Evolutionary conservation across 495 filamentous ascomycete species (phyloP), one percentile per base, ranked within the genome.

Genomic region (Oidiodendron maius): DNA sequence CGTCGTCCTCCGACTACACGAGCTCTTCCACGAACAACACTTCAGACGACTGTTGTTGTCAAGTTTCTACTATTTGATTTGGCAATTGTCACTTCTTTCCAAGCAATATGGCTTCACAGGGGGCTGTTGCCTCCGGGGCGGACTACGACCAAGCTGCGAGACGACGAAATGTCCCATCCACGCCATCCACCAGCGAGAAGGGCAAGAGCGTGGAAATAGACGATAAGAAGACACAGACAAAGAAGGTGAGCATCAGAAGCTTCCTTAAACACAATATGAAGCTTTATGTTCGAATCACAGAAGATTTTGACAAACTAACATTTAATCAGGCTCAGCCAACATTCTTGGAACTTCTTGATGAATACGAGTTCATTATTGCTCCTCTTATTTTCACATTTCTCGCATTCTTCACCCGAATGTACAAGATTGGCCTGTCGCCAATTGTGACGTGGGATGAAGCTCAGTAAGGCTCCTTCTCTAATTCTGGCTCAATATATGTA

Each of bases 381-480:
- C 93, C 94, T 30, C 61, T 96, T 46, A 62, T 98, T 54, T 89
- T 98, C 67, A 98, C 93, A 20, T 69, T 78, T 32, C 69, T 96
- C 24, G 81, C 94, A 40, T 83, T 96, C 71, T 96, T 96, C 72
- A 98, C 94, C 41, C 83, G 93, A 50, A 74, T 96, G 70, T 97
- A 87, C 67, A 94, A 86, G 69, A 97, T 98, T 65, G 93, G 93
- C 44, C 75, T 91, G 48, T 97, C 93, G 43, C 78, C 86, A 51
- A 96, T 98, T 61, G 93, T 98, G 26, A 98, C 93, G 26, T 98
- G 93, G 93, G 93, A 98, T 68, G 90, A 96, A 77, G 90, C 90
- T 47, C 90, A 96, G 88, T 95, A 81, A 71, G 84, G 70, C 41
- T 3, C 21, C 32, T 40, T 51, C 28, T 44, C n/a, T 30, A 47